phyloP scores from a whole-genome alignment of 2,329 filamentous ascomycete species.

The Stemphylium beticola region DNA sequence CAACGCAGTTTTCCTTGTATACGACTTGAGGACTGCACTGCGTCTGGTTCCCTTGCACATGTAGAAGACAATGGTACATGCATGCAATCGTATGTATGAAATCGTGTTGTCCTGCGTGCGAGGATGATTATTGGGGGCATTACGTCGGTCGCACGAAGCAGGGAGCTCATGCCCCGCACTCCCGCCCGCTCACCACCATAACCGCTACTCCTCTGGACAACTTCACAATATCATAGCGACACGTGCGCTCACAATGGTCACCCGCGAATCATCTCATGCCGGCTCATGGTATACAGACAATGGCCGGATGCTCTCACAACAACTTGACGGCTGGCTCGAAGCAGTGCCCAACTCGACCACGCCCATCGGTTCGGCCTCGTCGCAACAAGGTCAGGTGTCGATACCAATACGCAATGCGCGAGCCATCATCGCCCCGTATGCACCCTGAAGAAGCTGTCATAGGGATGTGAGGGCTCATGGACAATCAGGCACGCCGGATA shows the following conservation, averaged over 20 bases:
- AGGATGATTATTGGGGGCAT: not conserved
- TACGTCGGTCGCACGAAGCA: slow-evolving; percentile 12
- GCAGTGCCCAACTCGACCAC: slow-evolving; percentile 71
- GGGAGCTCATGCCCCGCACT: slow-evolving; percentile 8
- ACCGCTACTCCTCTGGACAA: not conserved
- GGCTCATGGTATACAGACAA: slow-evolving; percentile 84
- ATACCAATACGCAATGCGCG: slow-evolving; percentile 77
- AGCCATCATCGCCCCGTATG: slow-evolving; percentile 92
- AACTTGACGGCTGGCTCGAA: slow-evolving; percentile 78
- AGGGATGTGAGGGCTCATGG: slow-evolving; percentile 33
- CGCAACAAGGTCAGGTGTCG: slow-evolving; percentile 44
- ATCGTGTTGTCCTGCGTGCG: not conserved
- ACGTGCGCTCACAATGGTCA: slow-evolving; percentile 32
- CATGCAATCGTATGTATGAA: not conserved
- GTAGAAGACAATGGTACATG: too few relatives aligned
- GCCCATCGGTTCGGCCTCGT: slow-evolving; percentile 59
- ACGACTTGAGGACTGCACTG: too few relatives aligned
- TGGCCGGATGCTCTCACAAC: slow-evolving; percentile 62
- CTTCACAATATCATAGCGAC: not conserved
- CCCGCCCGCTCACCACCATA: slow-evolving; percentile 3
- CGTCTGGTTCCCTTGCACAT: too few relatives aligned
- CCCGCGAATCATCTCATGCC: slow-evolving; percentile 73
- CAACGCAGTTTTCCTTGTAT: too few relatives aligned
- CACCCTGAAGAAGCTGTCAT: slow-evolving; percentile 8
- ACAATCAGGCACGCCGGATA: slow-evolving; percentile 85